phyloP scores from a whole-genome alignment of 1,139 yeast genomes.

The Candida sanyaensis region DNA sequence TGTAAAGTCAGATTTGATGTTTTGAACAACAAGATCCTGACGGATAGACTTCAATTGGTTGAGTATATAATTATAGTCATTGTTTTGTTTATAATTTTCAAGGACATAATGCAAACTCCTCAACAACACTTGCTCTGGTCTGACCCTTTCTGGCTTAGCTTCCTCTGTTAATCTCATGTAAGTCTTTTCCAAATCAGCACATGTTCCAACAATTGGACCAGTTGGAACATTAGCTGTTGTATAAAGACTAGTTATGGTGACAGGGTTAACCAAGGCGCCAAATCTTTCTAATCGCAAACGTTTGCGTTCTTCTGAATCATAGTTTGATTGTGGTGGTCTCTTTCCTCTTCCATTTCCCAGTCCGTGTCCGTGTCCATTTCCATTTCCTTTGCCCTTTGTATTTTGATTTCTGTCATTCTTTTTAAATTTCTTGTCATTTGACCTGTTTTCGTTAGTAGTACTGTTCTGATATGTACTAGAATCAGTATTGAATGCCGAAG shows the following conservation, averaged over 20 bases:
- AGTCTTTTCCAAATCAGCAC: slow-evolving; percentile 67
- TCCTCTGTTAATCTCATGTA: slow-evolving; percentile 87
- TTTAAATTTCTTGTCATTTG: neutral
- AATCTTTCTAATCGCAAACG: slow-evolving; percentile 56
- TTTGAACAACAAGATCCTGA: slow-evolving; percentile 93
- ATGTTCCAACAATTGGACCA: slow-evolving; percentile 58
- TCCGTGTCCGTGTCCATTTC: neutral
- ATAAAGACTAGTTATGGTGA: slow-evolving; percentile 6
- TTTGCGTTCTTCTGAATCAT: slow-evolving; percentile 41
- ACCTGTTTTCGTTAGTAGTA: slow-evolving; percentile 1
- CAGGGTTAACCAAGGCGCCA: slow-evolving; percentile 7
- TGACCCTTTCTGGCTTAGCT: slow-evolving; percentile 81
- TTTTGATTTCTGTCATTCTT: neutral
- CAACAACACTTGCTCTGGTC: slow-evolving; percentile 67
- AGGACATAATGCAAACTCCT: slow-evolving; percentile 59
- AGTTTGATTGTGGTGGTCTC: slow-evolving; percentile 15
- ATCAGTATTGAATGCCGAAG: neutral
- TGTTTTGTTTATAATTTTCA: slow-evolving; percentile 49
- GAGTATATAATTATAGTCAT: slow-evolving; percentile 72
- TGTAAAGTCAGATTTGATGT: slow-evolving; percentile 77
- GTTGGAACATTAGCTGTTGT: neutral
- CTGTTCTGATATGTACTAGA: neutral
- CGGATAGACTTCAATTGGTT: slow-evolving; percentile 90
- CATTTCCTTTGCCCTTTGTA: neutral
- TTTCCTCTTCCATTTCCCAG: neutral